Evolutionary conservation across 2,329 filamentous ascomycete genomes (phyloP), one percentile per base, ranked within the genome.

Genomic region (Microsporum ferrugineum): DNA sequence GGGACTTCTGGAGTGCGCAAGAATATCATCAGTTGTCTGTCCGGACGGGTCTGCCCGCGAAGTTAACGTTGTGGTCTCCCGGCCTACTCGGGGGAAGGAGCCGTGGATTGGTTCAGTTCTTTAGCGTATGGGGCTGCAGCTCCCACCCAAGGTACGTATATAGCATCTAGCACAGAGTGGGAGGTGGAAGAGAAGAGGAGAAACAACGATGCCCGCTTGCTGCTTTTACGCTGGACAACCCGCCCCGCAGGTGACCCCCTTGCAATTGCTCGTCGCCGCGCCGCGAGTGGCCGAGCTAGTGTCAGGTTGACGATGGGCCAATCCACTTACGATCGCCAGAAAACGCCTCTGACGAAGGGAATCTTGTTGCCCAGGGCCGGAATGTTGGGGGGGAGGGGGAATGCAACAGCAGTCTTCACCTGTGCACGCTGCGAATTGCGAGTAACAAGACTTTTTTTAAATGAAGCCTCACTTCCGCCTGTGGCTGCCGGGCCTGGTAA

Each of bases 211-310:
- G 31, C 51, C 31, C 51, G 12, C 31, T 36, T 55, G 51, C 51
- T 55, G 45, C 45, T 55, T 23, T 55, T 55, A 55, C 31, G 14
- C 51, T 55, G 31, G 51, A 55, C 23, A 55, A 23, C 14, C 17
- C 51, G 51, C 51, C 51, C 51, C 51, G 51, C 51, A 55, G 51
- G 51, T 55, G 51, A 55, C 51, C 51, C 51, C 51, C 51, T 55
- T 55, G 51, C 51, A 31, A 55, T 55, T 43, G 31, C 33, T 36
- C 51, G 6, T 55, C 51, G 49, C 49, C 31, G 51, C 51, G 51
- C 51, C 51, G 51, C 51, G 51, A 55, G 51, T 55, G 51, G 31
- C 51, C 51, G 51, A 36, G n/a, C 49, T 53, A 53, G 51, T 55
- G 51, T 55, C 51, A 55, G 51, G 12, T 55, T 55, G 51, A 17